These are phyloP conservation scores for Candida ficus DNA, from an alignment of 805 yeast species.

Conservation along the genomic window DNA sequence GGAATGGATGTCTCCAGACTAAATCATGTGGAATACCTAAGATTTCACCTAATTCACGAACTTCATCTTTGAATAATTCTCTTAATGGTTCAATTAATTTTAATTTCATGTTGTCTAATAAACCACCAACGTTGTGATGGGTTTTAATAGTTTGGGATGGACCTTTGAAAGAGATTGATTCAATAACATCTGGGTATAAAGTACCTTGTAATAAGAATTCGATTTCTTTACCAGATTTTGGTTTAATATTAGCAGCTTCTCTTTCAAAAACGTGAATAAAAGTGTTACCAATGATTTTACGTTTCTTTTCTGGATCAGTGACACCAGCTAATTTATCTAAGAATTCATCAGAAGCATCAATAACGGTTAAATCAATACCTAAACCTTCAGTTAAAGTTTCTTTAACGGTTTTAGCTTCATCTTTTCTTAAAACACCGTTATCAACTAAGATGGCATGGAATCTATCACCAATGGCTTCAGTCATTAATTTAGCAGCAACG, in stretches of 20 bases:
- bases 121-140: conserved; percentile 98
- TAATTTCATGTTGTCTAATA: conserved; percentile 96
- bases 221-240: conserved; percentile 82
- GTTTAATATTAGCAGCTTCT: conserved; percentile 88
- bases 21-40: conserved; percentile 94
- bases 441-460: conserved; percentile 98
- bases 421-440: conserved; percentile 94
- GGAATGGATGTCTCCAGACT: conserved; percentile 99
- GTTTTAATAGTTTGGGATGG: conserved; percentile 99
- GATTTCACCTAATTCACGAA: conserved; percentile 90
- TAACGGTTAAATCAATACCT: conserved; percentile 90
- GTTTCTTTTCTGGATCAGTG: conserved; percentile 97
- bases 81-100: conserved; percentile 97
- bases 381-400: conserved; percentile 87
- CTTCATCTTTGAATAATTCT: conserved; percentile 98
- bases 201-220: conserved; percentile 96
- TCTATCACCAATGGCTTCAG: conserved; percentile 96
- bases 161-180: conserved; percentile 97
- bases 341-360: conserved; percentile 91
- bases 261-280: conserved; percentile 96
- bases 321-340: conserved; percentile 83
- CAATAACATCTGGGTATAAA: conserved; percentile 96
- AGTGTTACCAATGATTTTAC: conserved; percentile 97
- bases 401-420: conserved; percentile 87
- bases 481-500: conserved; percentile 97